Evolutionary conservation across 306 rosid genomes (phyloP), one percentile per base, ranked within the genome.

Genomic region (Sophora flavescens): DNA sequence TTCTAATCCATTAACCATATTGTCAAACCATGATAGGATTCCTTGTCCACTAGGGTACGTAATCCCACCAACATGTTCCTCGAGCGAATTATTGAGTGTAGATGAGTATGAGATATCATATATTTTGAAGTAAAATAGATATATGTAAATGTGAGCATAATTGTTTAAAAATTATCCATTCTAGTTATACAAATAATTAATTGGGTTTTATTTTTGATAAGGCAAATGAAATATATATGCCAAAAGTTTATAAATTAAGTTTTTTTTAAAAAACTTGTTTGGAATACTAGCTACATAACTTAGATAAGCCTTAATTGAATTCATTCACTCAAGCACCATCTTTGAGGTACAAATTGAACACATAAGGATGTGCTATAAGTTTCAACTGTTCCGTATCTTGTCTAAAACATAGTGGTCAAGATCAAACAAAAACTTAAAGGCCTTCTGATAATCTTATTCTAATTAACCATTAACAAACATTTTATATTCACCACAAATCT

Each of bases 1-100:
- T 72, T 22, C 12, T 41, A 41, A 39, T 56, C 39, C 51, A 53
- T 52, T 53, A 36, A n/a, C 16, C 17, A 10, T 48, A 28, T 30
- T 32, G 60, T 68, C 45, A 50, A 67, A 26, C 36, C 41, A 68
- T 67, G 18, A 45, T 13, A 47, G 72, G 57, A 14, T 68, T 68
- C 73, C n/a, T 47, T 64, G 6, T 42, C 70, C 36, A 39, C 2
- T 41, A 45, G 14, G 14, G 9, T 64, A 64, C 9, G 12, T 6
- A 61, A 61, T 62, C 2, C 14, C 45, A 5, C 38, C 47, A 41
- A 8, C 12, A 41, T 2, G 70, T 22, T 22, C 22, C 22, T 22
- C 22, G 22, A 22, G 22, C 22, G 22, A 22, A 22, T 22, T 22
- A 22, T 30, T 30, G 32, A 2, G 32, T 30, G 3, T 30, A 30